Conservation (phyloP, 768 basidiomycete genomes). For the Suillus hirtellus region DNA sequence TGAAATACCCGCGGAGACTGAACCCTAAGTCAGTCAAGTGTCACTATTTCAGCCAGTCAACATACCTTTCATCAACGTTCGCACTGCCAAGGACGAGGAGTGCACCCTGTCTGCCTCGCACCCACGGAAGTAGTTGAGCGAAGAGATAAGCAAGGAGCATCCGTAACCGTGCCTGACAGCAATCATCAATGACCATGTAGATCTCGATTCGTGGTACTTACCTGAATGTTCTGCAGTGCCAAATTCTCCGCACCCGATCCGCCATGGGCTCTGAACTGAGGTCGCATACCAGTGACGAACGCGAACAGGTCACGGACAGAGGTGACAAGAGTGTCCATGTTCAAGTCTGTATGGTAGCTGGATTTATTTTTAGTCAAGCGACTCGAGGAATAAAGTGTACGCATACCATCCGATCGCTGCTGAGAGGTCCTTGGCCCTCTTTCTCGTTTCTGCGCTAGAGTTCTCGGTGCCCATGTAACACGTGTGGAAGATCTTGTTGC, state of each 20-base stretch:
- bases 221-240: conserved; percentile 97
- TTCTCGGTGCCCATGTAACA: conserved; percentile 99
- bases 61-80: conserved; percentile 94
- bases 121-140: conserved; percentile 93
- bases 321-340: conserved; percentile 92
- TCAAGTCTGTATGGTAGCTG: conserved; percentile 92
- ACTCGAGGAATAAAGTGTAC: not conserved
- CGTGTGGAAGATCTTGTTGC: conserved; percentile 87
- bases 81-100: conserved; percentile 96
- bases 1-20: conserved; percentile 93
- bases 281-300: conserved; percentile 73
- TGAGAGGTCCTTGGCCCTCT: conserved; percentile 83
- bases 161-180: conserved; percentile 73
- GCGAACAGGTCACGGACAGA: conserved; percentile 82
- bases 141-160: conserved; percentile 97
- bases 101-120: conserved; percentile 79
- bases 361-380: conserved; percentile 1
- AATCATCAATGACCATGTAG: conserved; percentile 6
- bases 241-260: conserved; percentile 88
- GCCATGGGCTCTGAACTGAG: conserved; percentile 83
- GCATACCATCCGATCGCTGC: conserved; percentile 85
- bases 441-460: conserved; percentile 83
- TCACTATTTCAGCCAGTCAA: not conserved
- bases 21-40: conserved; percentile 1
- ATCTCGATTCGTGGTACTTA: conserved; percentile 22